Conservation (phyloP, 345 rosid species). For the Dipteronia dyeriana region DNA sequence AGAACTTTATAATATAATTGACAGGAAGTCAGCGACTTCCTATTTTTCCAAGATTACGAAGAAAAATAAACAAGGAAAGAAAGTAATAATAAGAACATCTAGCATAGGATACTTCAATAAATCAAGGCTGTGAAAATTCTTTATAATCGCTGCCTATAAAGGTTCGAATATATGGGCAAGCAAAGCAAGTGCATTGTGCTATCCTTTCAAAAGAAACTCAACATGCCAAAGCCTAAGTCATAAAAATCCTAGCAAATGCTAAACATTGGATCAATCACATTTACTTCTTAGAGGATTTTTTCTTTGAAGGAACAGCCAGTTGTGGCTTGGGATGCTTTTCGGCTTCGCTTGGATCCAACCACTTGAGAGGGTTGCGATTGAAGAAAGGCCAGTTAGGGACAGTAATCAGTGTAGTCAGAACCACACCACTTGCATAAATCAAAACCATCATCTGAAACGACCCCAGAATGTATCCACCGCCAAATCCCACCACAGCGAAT, state of each 20-base stretch:
- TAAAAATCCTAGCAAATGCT: constrained; percentile 12
- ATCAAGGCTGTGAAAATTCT: not conserved
- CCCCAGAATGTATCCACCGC: constrained; percentile 50
- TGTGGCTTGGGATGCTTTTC: constrained; percentile 85
- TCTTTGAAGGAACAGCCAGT: constrained; percentile 50
- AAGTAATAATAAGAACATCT: not conserved
- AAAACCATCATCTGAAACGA: constrained; percentile 80
- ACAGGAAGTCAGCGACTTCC: not conserved
- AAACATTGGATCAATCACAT: constrained; percentile 7
- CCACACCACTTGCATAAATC: constrained; percentile 77
- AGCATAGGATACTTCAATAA: not conserved
- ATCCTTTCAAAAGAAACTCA: constrained; percentile 14
- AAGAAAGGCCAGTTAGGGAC: constrained; percentile 93
- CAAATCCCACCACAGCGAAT: constrained; percentile 55
- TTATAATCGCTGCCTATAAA: constrained; percentile 3
- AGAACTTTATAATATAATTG: not conserved
- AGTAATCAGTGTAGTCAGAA: constrained; percentile 63
- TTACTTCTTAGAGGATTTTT: constrained; percentile 61
- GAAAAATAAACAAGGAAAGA: not conserved
- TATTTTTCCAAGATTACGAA: not conserved
- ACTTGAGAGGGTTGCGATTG: constrained; percentile 73
- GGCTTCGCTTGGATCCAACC: constrained; percentile 80
- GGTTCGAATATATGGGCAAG: not conserved
- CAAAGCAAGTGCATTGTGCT: not conserved
- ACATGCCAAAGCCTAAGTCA: not conserved